phyloP scores from a whole-genome alignment of 306 rosid genomes.

The Prunus mira region DNA sequence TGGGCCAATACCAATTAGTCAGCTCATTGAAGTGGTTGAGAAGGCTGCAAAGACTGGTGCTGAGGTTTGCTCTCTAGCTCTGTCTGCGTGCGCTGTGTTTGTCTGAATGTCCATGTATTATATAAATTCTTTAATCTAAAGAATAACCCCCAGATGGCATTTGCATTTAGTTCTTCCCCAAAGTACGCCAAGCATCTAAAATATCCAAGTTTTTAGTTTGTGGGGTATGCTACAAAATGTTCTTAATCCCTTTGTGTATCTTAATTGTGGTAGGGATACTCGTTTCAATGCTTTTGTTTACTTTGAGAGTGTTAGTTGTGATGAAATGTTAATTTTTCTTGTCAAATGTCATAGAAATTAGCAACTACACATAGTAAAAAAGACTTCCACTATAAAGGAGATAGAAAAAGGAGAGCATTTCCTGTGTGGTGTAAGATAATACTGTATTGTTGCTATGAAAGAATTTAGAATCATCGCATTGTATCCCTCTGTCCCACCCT shows the following conservation, averaged over 20 bases:
- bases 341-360: background rate
- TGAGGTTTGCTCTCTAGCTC: conserved; percentile 45
- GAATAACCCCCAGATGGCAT: background rate
- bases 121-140: background rate
- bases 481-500: background rate
- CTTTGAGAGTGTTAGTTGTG: background rate
- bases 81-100: background rate
- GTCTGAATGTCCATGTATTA: conserved; percentile 3
- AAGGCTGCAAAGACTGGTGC: conserved; percentile 92
- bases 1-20: conserved; percentile 58
- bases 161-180: background rate
- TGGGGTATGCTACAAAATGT: background rate
- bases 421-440: background rate
- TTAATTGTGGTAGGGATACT: background rate
- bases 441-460: background rate
- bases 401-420: background rate
- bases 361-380: background rate
- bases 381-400: background rate
- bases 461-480: background rate
- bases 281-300: background rate
- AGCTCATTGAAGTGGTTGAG: conserved; percentile 75
- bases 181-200: background rate
- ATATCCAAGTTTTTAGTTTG: background rate
- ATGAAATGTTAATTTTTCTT: background rate
- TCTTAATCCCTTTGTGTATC: background rate